Conservation (phyloP, 805 yeast species). For the Wickerhamomyces kurtzmanii region DNA sequence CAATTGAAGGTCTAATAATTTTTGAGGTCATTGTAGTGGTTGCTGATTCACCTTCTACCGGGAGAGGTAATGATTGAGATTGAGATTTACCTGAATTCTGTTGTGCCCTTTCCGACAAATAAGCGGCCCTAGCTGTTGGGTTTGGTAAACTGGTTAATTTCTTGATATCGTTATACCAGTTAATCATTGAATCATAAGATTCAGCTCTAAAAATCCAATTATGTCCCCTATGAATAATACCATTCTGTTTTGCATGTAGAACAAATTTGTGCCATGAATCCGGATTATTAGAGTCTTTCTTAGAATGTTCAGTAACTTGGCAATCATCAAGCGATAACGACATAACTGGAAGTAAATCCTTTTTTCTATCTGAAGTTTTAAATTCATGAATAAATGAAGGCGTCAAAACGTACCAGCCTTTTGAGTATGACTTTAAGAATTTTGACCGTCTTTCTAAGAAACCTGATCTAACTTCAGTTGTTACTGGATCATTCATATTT, state of each 20-base stretch:
- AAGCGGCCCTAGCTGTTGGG: constrained; percentile 14
- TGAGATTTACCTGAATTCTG: too few species aligned
- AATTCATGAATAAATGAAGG: constrained; percentile 87
- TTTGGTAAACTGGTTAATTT: constrained; percentile 51
- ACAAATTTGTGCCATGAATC: constrained; percentile 72
- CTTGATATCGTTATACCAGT: constrained; percentile 78
- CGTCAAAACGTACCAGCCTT: constrained; percentile 87
- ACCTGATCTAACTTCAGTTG: constrained; percentile 66
- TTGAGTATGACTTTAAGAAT: constrained; percentile 81
- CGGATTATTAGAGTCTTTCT: constrained; percentile 50
- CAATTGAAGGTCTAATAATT: constrained; percentile 9
- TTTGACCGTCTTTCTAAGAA: constrained; percentile 84
- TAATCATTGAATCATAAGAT: constrained; percentile 66
- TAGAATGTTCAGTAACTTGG: constrained; percentile 73
- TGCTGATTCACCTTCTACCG: constrained; percentile 9
- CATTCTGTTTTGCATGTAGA: constrained; percentile 64
- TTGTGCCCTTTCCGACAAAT: constrained; percentile 15
- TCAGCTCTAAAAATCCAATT: constrained; percentile 95
- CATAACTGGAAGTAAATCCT: constrained; percentile 75
- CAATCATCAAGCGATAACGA: constrained; percentile 75
- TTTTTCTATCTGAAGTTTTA: constrained; percentile 71
- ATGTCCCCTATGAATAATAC: constrained; percentile 71
- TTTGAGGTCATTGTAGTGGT: constrained; percentile 19
- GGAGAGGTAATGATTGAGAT: constrained; percentile 3
- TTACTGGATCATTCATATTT: constrained; percentile 59